phyloP scores from a whole-genome alignment of 805 yeast species.

The Candida anglica region DNA sequence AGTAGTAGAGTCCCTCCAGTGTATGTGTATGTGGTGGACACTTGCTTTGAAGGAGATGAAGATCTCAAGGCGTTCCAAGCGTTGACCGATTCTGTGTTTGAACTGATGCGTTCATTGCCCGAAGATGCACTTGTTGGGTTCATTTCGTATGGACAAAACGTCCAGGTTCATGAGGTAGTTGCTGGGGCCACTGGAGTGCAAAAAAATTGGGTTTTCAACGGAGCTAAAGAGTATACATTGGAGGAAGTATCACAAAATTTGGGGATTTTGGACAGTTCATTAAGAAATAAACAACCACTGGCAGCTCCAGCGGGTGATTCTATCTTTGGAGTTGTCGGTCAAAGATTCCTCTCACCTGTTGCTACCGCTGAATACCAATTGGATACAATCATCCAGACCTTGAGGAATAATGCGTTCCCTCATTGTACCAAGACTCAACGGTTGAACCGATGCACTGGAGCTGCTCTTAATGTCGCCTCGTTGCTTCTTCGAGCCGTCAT shows the following conservation, averaged over 20 bases:
- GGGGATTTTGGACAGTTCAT: constrained; percentile 36
- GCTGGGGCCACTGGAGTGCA: constrained; percentile 23
- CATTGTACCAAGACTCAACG: constrained; percentile 39
- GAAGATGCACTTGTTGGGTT: constrained; percentile 54
- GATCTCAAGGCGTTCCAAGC: constrained; percentile 41
- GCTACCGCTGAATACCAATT: constrained; percentile 48
- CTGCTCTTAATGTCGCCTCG: constrained; percentile 50
- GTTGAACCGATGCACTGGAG: constrained; percentile 53
- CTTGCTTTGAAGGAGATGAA: constrained; percentile 47
- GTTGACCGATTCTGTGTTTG: constrained; percentile 46
- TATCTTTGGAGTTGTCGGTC: constrained; percentile 17
- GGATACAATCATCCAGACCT: constrained; percentile 43
- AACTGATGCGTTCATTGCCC: constrained; percentile 48
- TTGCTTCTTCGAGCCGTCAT: constrained; percentile 33
- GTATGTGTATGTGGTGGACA: constrained; percentile 54
- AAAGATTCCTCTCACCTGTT: constrained; percentile 45
- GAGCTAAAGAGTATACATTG: constrained; percentile 45
- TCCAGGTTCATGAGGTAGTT: constrained; percentile 52
- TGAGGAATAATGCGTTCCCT: constrained; percentile 49
- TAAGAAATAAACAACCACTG: constrained; percentile 12
- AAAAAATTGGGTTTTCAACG: constrained; percentile 49
- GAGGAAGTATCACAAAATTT: constrained; percentile 45
- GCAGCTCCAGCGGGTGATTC: not conserved
- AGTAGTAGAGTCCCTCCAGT: constrained; percentile 41
- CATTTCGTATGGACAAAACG: constrained; percentile 57